Base-by-base conservation (phyloP, 1,139 yeast genomes). In the Blastobotrys malaysiensis region DNA sequence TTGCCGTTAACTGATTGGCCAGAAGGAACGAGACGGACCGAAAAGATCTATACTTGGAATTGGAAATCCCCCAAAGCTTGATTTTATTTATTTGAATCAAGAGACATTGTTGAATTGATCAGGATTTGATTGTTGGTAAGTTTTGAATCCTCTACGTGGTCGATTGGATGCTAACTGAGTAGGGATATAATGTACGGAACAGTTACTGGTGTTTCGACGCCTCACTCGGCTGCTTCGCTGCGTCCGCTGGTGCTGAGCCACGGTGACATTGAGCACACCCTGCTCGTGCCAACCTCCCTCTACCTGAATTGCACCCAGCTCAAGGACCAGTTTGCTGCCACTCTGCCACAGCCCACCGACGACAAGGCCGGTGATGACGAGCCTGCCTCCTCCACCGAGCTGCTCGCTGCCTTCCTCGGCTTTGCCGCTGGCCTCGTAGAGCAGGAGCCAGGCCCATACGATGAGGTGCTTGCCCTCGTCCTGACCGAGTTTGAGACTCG, bases 321-420 rank as follows among this genome's bases (percentile, higher is more conserved):
- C 64, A 86, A 88, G 65, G 95, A 90, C 63, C 95, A 85, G 69
- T 93, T 93, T 69, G 75, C 74, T 66, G 86, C 88, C 69, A 76
- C 84, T 44, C 79, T 90, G 63, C 97, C 97, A 20, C 57, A 64
- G 20, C 80, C 78, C 52, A 86, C 97, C 46, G 97, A 88, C 66
- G 95, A 86, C 20, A 84, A 80, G 65, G 93, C 93, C 51, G 87
- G 82, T 57, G 97, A 89, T 64, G 85, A 88, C 59, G 98, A 89
- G 73, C 97, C 97, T 46, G 74, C 91, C 48, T 84, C 95, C 49
- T 84, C 95, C 52, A 85, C 91, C 46, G 99, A 95, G 74, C 80
- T 93, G 59, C 79, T 88, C 61, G 89, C 90, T 57, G 82, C 83
- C 65, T 93, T 91, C 68, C 76, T 93, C 59, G 97, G 96, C 19